Base-by-base conservation (phyloP, 345 rosid species). In the Salix caprea region DNA sequence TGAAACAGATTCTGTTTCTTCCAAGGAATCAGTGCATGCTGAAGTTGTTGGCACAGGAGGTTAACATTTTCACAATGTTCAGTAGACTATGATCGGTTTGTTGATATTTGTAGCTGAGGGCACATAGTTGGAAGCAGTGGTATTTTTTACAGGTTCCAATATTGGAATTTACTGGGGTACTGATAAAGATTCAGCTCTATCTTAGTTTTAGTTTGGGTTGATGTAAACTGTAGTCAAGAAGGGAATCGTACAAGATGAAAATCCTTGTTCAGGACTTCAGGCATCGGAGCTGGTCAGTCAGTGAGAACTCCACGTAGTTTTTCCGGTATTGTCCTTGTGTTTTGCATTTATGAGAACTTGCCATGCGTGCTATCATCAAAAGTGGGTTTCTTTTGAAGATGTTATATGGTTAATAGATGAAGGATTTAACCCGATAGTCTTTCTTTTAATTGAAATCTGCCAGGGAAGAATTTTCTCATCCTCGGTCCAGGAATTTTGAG, bases 21-120 rank as follows among this genome's bases (percentile, higher is more conserved):
- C 90, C 44, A 85, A 74, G 77, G 92, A 87, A 76, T 61, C 86
- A 5, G 52, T 74, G 37, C 84, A 85, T 36, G 76, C 82, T 23
- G 90, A 85, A 78, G 80, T 71, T 37, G 82, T 86, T 69, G 77
- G 81, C 40, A 37, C 79, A 21, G 75, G 84, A 76, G 78, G 86
- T 77, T 81, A 79, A 65, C 65, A 24, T 61, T n/a, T 70, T 8
- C 50, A 26, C 34, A 3, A 32, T 36, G 21, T 34, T 62, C 75
- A 32, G 42, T 61, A 18, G 13, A 9, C 48, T 11, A 34, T 74
- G 32, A 70, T 60, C 21, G 71, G 81, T 81, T 80, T 48, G 78
- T 74, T 70, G 70, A 80, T 54, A 65, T 70, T 65, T 37, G 76
- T 66, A 30, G 72, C 68, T 37, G 76, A 70, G 74, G 24, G 58